These are phyloP conservation scores for Euptelea pleiosperma DNA, from an alignment of 164 flowering plant species.

Conservation along the genomic window DNA sequence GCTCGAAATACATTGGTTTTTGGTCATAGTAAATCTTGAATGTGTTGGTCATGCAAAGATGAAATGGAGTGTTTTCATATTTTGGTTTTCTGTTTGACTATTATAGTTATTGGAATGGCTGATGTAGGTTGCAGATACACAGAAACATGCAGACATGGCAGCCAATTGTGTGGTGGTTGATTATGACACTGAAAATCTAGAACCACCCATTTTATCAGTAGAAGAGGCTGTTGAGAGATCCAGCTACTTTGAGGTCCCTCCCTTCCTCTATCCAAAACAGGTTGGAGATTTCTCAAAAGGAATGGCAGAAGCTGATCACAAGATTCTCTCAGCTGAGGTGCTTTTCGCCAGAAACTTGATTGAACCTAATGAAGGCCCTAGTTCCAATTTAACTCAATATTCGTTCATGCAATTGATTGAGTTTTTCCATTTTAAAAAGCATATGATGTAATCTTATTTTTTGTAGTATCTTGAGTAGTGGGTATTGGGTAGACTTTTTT, in stretches of 20 bases:
- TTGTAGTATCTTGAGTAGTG: no score
- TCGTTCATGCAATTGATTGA: not conserved
- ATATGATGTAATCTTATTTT: no score
- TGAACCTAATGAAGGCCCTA: not conserved
- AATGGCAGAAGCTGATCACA: slow-evolving; percentile 86
- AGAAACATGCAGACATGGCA: slow-evolving; percentile 76
- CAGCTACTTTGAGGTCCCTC: slow-evolving; percentile 76
- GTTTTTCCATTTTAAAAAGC: not conserved
- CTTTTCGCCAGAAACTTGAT: not conserved
- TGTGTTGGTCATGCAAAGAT: not conserved
- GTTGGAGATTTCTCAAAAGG: slow-evolving; percentile 77
- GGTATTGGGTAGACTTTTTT: no score
- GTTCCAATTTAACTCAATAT: not conserved
- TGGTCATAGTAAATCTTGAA: not conserved
- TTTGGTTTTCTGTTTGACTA: not conserved
- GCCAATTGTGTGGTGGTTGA: slow-evolving; percentile 60
- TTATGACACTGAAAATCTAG: slow-evolving; percentile 60
- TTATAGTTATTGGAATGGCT: not conserved
- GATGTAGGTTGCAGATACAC: slow-evolving; percentile 77
- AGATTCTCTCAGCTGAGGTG: slow-evolving; percentile 72
- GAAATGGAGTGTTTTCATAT: no score
- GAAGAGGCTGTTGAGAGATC: slow-evolving; percentile 86
- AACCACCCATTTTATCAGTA: slow-evolving; percentile 77
- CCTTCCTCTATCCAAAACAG: slow-evolving; percentile 42
- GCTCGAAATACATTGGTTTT: not conserved